Evolutionary conservation across 2,329 filamentous ascomycete genomes (phyloP), one percentile per base, ranked within the genome.

Genomic region (Pleoardoris graminearum): DNA sequence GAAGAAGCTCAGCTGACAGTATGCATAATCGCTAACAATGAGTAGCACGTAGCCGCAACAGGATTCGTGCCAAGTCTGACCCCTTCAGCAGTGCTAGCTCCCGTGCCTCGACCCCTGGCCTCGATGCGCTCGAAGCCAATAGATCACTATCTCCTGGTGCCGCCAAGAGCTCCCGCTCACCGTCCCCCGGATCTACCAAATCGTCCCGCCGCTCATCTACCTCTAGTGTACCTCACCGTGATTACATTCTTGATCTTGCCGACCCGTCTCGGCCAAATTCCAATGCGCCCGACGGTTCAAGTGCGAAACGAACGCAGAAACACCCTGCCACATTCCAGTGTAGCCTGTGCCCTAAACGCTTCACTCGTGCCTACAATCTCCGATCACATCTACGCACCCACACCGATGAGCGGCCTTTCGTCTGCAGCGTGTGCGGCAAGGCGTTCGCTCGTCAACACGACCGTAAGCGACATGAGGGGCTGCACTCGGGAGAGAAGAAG

Each of bases 281-380:
- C 4, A 82, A 53, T 14, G 43, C 50, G 32, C 55, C 68, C 11
- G 70, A 72, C 35, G 68, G 69, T 29, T 68, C 67, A 11, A 80
- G 80, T 51, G 70, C 85, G 5, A 95, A 94, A 71, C 86, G 94
- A n/a, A 86, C 91, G 0, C 94, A 99, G 73, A 99, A 99, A 69
- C 94, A 99, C 64, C 94, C 94, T 0, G 94, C 94, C 6, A 99
- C 92, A 0, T 99, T 97, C 76, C 92, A 97, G 69, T 99, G 94
- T 72, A 89, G 77, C 8, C 79, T 97, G 7, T 99, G 94, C 65
- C 92, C 94, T 0, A 99, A 99, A 75, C 86, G 91, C 14, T 99
- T 99, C 69, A 99, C 94, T 0, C 85, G 94, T 51, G 94, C 94
- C 0, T 99, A 99, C 76, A 99, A 99, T 68, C 78, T 99, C 49